Evolutionary conservation across 305 asterid genomes (phyloP).

Genomic region (Fraxinus baroniana): DNA sequence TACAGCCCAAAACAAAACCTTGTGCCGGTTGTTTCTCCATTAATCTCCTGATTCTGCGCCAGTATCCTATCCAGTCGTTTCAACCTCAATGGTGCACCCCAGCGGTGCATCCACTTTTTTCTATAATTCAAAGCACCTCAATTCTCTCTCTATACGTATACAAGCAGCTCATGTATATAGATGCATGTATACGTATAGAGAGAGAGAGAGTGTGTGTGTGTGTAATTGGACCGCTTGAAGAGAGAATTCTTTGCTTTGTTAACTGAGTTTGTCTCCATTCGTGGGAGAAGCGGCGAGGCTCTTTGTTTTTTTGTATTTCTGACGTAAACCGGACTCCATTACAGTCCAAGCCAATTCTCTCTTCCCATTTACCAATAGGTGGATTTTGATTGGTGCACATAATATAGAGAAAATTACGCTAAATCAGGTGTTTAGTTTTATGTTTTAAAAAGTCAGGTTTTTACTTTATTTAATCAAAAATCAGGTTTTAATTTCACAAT

Average conservation of each 20-base stretch:
- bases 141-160: slow-evolving; percentile 39
- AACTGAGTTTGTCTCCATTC: slow-evolving; percentile 42
- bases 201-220: not conserved
- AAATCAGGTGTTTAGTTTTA: too few species aligned
- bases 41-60: slow-evolving; percentile 59
- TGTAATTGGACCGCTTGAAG: slow-evolving; percentile 32
- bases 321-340: slow-evolving; percentile 28
- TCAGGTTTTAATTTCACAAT: too few species aligned
- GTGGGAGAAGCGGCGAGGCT: slow-evolving; percentile 41
- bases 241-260: slow-evolving; percentile 8
- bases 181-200: not conserved
- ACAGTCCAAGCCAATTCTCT: not conserved
- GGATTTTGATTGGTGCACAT: too few species aligned
- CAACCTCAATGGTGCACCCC: slow-evolving; percentile 44
- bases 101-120: slow-evolving; percentile 46
- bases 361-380: not conserved
- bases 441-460: too few species aligned
- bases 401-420: too few species aligned
- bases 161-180: not conserved
- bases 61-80: slow-evolving; percentile 58
- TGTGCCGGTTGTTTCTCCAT: slow-evolving; percentile 56
- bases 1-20: slow-evolving; percentile 32
- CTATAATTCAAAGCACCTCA: slow-evolving; percentile 27
- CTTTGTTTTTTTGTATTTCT: slow-evolving; percentile 20
- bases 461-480: too few species aligned